phyloP scores from a whole-genome alignment of 768 basidiomycete genomes.

The Suillus lakei region DNA sequence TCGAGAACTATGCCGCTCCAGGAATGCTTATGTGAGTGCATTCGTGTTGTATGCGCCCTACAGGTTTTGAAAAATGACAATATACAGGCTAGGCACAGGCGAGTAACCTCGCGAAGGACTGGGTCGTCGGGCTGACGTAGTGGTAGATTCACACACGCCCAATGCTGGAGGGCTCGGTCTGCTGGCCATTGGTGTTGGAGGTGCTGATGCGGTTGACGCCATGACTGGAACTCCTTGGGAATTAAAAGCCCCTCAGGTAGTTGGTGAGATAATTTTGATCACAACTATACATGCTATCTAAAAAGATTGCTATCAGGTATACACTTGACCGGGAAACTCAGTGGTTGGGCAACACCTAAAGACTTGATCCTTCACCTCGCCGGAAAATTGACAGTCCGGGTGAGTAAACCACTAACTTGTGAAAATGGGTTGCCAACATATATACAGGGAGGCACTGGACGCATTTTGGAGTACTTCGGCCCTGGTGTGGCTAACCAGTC shows the following conservation, averaged over 20 bases:
- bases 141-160: conserved; percentile 91
- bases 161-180: conserved; percentile 97
- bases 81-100: conserved; percentile 81
- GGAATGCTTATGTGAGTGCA: conserved; percentile 83
- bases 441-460: conserved; percentile 88
- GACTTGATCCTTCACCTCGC: conserved; percentile 95
- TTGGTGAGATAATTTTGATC: conserved; percentile 53
- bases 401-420: conserved; percentile 42
- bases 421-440: conserved; percentile 8
- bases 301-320: conserved; percentile 56
- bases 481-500: conserved; percentile 89
- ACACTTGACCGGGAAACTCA: conserved; percentile 84
- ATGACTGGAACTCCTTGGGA: conserved; percentile 99
- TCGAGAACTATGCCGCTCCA: conserved; percentile 97
- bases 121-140: conserved; percentile 6
- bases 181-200: conserved; percentile 98
- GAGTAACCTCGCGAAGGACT: conserved; percentile 15
- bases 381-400: conserved; percentile 91
- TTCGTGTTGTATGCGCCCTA: conserved; percentile 9
- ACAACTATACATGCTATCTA: background rate
- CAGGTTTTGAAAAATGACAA: conserved; percentile 14
- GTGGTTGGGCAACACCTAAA: conserved; percentile 94
- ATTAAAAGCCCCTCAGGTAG: conserved; percentile 85
- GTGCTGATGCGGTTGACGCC: conserved; percentile 97
- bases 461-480: conserved; percentile 96